These are phyloP conservation scores for Phytophthora sojae DNA, from an alignment of 352 stramenopile species.

Conservation along the genomic window DNA sequence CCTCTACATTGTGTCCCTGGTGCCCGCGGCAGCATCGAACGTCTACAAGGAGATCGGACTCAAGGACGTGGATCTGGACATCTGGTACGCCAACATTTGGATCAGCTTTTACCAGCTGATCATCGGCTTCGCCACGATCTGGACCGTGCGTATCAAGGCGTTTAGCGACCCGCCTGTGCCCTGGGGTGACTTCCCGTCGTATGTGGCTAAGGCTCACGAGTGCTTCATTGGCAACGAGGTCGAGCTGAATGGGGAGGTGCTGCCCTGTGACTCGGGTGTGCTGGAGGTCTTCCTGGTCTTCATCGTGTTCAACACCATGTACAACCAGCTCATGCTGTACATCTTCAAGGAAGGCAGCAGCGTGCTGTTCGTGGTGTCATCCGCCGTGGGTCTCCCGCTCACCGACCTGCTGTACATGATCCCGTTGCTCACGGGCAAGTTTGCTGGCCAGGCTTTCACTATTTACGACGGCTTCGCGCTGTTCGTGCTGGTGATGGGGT, in stretches of 20 bases:
- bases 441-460: constrained; percentile 76
- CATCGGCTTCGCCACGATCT: constrained; percentile 74
- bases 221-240: constrained; percentile 82
- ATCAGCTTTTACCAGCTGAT: constrained; percentile 88
- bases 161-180: constrained; percentile 84
- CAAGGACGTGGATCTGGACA: constrained; percentile 89
- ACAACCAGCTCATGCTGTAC: constrained; percentile 91
- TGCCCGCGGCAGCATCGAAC: constrained; percentile 79
- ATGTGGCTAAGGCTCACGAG: constrained; percentile 70
- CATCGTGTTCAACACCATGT: constrained; percentile 89
- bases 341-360: constrained; percentile 92
- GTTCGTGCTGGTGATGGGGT: constrained; percentile 87
- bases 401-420: constrained; percentile 90
- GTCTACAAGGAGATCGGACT: constrained; percentile 92
- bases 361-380: constrained; percentile 90
- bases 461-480: constrained; percentile 90
- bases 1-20: constrained; percentile 79
- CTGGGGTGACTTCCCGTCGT: constrained; percentile 74
- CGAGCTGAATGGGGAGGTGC: constrained; percentile 64
- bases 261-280: constrained; percentile 72
- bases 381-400: constrained; percentile 79
- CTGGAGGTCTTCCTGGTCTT: constrained; percentile 83
- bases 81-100: constrained; percentile 90
- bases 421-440: constrained; percentile 73
- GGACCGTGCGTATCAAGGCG: constrained; percentile 80